Conservation (phyloP, 352 stramenopile genomes). For the Pythium monospermum region DNA sequence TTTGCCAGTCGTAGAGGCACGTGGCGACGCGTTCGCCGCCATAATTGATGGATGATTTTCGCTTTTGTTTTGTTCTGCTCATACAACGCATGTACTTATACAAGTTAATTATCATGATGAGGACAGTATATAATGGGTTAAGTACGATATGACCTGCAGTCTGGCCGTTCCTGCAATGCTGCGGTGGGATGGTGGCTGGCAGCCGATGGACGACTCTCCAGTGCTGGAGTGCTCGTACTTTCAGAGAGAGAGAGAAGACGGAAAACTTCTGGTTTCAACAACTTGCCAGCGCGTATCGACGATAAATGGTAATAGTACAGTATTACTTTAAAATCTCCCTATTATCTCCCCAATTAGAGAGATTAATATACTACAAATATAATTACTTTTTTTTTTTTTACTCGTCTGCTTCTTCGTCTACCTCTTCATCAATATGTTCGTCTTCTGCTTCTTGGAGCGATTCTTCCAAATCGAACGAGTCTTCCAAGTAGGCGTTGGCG, state of each 20-base stretch:
- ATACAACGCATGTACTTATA: not conserved
- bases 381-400: no score
- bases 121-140: not conserved
- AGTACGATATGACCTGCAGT: not conserved
- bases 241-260: no score
- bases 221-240: no score
- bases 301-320: no score
- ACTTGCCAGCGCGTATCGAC: no score
- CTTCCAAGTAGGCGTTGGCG: constrained; percentile 53
- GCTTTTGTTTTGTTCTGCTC: not conserved
- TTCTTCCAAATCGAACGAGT: constrained; percentile 74
- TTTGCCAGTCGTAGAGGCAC: constrained; percentile 8
- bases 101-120: not conserved
- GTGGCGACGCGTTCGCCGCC: not conserved
- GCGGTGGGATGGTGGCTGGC: no score
- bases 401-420: not conserved
- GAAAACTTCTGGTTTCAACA: no score
- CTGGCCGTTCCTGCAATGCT: no score
- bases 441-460: constrained; percentile 58
- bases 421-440: constrained; percentile 1
- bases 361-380: no score
- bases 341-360: no score
- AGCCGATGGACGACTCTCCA: no score
- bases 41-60: not conserved
- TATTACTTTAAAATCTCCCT: no score